Evolutionary conservation across 306 rosid species (phyloP).

Genomic region (Pachyrhizus erosus): DNA sequence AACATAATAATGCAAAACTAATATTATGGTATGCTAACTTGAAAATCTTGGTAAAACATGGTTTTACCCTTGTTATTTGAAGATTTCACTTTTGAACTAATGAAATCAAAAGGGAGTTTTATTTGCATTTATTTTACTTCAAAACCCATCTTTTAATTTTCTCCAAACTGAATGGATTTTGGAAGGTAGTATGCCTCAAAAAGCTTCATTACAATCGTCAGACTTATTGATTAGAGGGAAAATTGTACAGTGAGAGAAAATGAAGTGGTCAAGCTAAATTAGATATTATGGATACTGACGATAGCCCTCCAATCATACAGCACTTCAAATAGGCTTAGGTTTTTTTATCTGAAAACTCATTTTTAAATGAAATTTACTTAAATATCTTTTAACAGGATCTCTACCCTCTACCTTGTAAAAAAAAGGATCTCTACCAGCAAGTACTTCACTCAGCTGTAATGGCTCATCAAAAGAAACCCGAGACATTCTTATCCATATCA

Average conservation of each 20-base stretch:
- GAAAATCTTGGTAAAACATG: background rate
- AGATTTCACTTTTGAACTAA: background rate
- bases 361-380: background rate
- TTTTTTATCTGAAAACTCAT: conserved; percentile 27
- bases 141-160: background rate
- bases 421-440: conserved; percentile 19
- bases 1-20: background rate
- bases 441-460: conserved; percentile 15
- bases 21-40: background rate
- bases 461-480: conserved; percentile 27
- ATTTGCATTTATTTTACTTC: background rate
- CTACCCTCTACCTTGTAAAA: no score
- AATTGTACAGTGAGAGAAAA: background rate
- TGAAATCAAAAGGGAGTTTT: background rate
- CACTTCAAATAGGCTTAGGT: background rate
- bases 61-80: background rate
- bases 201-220: conserved; percentile 11
- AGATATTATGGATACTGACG: background rate
- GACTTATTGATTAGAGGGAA: background rate
- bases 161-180: background rate
- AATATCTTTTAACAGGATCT: background rate
- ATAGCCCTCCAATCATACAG: background rate
- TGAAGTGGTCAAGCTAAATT: background rate
- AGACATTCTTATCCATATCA: conserved; percentile 1
- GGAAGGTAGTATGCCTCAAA: background rate